phyloP scores from a whole-genome alignment of 352 stramenopile species.

The Pythium angustatum region DNA sequence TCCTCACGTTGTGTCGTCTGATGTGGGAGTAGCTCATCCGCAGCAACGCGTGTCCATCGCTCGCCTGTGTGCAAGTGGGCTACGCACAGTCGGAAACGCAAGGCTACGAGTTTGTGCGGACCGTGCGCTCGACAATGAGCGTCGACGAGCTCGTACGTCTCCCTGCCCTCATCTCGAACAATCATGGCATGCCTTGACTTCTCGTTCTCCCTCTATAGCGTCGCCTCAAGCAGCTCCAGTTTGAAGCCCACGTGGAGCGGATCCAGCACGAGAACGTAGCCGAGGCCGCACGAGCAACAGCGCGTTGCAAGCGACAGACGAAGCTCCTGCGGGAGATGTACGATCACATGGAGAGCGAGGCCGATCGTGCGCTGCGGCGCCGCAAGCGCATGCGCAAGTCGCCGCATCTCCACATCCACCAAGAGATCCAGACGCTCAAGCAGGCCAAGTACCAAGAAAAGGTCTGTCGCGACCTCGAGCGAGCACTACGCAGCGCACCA shows the following conservation, averaged over 20 bases:
- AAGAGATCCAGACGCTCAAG: slow-evolving; percentile 55
- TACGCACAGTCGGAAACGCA: slow-evolving; percentile 49
- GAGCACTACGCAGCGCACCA: neutral
- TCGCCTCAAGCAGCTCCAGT: slow-evolving; percentile 44
- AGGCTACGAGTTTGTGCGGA: slow-evolving; percentile 41
- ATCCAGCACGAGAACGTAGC: slow-evolving; percentile 37
- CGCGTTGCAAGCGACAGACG: slow-evolving; percentile 43
- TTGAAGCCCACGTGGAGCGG: slow-evolving; percentile 35
- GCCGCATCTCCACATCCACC: slow-evolving; percentile 55
- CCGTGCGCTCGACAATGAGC: slow-evolving; percentile 40
- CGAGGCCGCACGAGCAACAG: slow-evolving; percentile 35
- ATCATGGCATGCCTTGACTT: neutral
- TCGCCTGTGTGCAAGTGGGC: slow-evolving; percentile 47
- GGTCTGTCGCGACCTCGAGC: slow-evolving; percentile 17
- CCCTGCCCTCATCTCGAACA: too few relatives aligned
- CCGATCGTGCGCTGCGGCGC: slow-evolving; percentile 47
- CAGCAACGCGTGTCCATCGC: slow-evolving; percentile 45
- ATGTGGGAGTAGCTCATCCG: slow-evolving; percentile 64
- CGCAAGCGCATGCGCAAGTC: slow-evolving; percentile 60
- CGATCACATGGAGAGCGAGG: slow-evolving; percentile 56
- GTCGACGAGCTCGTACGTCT: slow-evolving; percentile 57
- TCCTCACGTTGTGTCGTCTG: too few relatives aligned
- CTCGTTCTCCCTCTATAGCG: slow-evolving; percentile 19
- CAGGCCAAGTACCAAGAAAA: slow-evolving; percentile 38
- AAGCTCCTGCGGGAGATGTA: slow-evolving; percentile 47